Conservation (phyloP, 1,139 yeast species). For the Saccharomyces hybrid region DNA sequence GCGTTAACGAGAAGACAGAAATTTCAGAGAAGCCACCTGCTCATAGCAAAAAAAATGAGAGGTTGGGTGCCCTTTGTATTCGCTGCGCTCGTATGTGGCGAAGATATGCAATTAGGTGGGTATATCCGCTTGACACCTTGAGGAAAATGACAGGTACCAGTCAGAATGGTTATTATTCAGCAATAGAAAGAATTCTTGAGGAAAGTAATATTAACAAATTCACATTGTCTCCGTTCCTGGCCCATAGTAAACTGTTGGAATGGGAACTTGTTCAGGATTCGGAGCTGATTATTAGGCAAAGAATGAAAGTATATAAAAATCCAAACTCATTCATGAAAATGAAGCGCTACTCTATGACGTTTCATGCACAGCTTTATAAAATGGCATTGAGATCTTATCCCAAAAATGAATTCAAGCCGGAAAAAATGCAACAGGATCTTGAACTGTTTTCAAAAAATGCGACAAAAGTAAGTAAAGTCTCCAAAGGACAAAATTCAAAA, state of each 20-base stretch:
- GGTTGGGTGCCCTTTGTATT: constrained; percentile 56
- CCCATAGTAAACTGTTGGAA: constrained; percentile 50
- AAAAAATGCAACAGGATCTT: constrained; percentile 14
- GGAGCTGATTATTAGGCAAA: constrained; percentile 47
- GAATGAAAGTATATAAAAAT: constrained; percentile 25
- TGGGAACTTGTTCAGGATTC: constrained; percentile 67
- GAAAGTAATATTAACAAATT: constrained; percentile 15
- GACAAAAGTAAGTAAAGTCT: constrained; percentile 1
- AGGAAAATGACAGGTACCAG: constrained; percentile 36
- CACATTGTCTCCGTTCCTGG: constrained; percentile 14
- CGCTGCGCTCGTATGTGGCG: constrained; percentile 92
- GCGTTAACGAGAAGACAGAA: constrained; percentile 33
- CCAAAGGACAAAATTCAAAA: background rate
- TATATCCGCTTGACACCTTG: constrained; percentile 62
- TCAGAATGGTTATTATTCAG: constrained; percentile 13
- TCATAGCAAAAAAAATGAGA: constrained; percentile 25
- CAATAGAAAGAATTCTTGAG: constrained; percentile 17
- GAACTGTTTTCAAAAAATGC: constrained; percentile 10
- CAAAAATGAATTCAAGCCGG: constrained; percentile 9
- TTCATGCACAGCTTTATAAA: constrained; percentile 21
- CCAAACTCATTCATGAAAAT: constrained; percentile 22
- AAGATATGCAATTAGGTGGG: constrained; percentile 87
- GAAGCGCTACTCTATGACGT: constrained; percentile 17
- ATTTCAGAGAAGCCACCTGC: constrained; percentile 38
- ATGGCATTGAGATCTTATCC: constrained; percentile 15